phyloP scores from a whole-genome alignment of 2,329 filamentous ascomycete genomes.

The Sphaerulina populicola region DNA sequence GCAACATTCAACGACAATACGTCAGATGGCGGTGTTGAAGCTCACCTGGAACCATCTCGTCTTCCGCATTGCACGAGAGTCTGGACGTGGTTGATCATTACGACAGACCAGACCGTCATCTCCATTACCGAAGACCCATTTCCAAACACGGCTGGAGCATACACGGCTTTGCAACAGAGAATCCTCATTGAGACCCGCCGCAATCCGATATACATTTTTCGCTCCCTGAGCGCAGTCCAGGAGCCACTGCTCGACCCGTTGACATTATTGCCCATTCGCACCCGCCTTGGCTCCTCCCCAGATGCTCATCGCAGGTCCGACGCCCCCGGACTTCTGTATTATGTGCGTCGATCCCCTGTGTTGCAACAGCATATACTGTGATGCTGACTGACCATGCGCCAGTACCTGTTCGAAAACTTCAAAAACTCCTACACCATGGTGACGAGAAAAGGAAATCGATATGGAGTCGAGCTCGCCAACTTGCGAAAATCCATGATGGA shows the following conservation, averaged over 20 bases:
- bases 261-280: constrained; percentile 39
- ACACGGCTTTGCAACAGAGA: constrained; percentile 38
- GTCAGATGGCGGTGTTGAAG: background rate
- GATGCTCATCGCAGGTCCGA: constrained; percentile 45
- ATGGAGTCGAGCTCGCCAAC: constrained; percentile 38
- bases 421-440: constrained; percentile 52
- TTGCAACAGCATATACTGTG: background rate
- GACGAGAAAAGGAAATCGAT: constrained; percentile 41
- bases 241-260: constrained; percentile 36
- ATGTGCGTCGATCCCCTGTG: constrained; percentile 25
- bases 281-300: constrained; percentile 38
- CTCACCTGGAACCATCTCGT: background rate
- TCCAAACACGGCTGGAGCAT: constrained; percentile 33
- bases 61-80: constrained; percentile 36
- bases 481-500: constrained; percentile 49
- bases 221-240: constrained; percentile 49
- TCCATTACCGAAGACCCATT: constrained; percentile 57
- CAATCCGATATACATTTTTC: constrained; percentile 54
- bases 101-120: constrained; percentile 61
- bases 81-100: constrained; percentile 66
- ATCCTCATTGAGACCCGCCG: constrained; percentile 46
- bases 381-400: background rate
- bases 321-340: constrained; percentile 54
- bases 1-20: background rate
- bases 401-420: constrained; percentile 59